Evolutionary conservation across 2,329 filamentous ascomycete genomes (phyloP).

Genomic region (Hymenoscyphus repandus): DNA sequence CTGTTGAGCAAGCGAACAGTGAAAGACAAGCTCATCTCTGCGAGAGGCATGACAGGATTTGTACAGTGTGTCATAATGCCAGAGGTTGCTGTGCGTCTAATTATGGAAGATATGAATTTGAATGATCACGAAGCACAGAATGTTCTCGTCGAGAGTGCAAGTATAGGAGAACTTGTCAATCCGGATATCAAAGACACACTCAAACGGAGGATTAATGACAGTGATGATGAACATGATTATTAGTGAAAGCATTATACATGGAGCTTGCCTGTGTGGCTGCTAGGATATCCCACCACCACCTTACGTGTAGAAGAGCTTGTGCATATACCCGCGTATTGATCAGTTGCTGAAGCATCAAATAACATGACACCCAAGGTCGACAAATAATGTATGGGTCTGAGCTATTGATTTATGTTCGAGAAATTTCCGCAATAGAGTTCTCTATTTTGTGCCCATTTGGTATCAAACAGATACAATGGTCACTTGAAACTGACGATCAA

Average conservation of each 20-base stretch:
- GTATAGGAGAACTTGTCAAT: conserved; percentile 25
- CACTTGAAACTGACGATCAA: too few species aligned
- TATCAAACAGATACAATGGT: too few species aligned
- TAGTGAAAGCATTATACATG: not conserved
- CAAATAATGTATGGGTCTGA: too few species aligned
- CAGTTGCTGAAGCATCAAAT: too few species aligned
- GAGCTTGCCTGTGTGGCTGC: too few species aligned
- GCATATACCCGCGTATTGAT: too few species aligned
- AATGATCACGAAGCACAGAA: conserved; percentile 33
- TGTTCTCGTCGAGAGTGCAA: conserved; percentile 23
- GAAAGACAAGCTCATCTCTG: conserved; percentile 60
- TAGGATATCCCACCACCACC: too few species aligned
- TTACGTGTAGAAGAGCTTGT: too few species aligned
- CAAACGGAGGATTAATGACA: conserved; percentile 49
- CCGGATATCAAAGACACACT: conserved; percentile 52
- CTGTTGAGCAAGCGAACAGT: conserved; percentile 57
- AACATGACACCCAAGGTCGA: too few species aligned
- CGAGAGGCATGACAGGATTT: conserved; percentile 61
- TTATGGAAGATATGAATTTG: conserved; percentile 54
- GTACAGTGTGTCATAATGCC: conserved; percentile 74
- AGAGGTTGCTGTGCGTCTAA: conserved; percentile 52
- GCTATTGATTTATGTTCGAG: too few species aligned
- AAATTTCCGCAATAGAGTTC: too few species aligned
- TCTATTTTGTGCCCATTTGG: too few species aligned
- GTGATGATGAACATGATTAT: conserved; percentile 26